Base-by-base conservation (phyloP, 179 eudicot species). In the Spergularia azorica region DNA sequence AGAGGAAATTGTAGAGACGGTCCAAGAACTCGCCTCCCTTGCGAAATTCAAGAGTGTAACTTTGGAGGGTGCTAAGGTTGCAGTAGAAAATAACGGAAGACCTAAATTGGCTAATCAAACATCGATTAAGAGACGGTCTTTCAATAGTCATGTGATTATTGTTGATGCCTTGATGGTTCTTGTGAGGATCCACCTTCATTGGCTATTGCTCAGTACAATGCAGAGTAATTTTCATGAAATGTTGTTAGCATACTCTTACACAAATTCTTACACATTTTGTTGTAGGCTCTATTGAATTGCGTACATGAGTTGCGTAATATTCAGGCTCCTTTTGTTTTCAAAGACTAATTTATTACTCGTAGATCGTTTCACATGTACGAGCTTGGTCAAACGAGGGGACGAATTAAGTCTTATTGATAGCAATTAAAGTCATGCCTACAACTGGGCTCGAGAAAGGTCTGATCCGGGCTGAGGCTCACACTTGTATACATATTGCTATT, bases 1-100 rank as follows among this genome's bases (percentile, higher is more conserved):
- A 11, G 80, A 82, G 71, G 65, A 79, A 13, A 64, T 82, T 0
- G 20, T 3, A n/a, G 77, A 71, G 66, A 82, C 82, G 13, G 82
- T 82, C 43, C 66, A 82, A 61, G 82, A 82, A 56, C 48, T 82
- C 3, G 77, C 80, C 4, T 12, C 71, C 38, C 56, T 36, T 0
- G 85, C 82, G 16, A 63, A 76, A 14, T 75, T 80, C 7, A 80
- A 76, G 72, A 18, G 36, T 16, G 26, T 2, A 26, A 26, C 32
- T 16, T 41, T 8, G 12, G 78, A 79, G 6, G 48, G 4, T 43
- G 48, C 7, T 43, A 80, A 63, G 52, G 75, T 70, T 41, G 59
- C 21, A 9, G 54, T 71, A 0, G 71, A 75, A 63, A 69, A 61
- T 3, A 55, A 70, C 6, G 70, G 38, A 12, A n/a, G 41, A 7